Base-by-base conservation (phyloP, 495 filamentous ascomycete species). In the Astrothelium subdiscretum region DNA sequence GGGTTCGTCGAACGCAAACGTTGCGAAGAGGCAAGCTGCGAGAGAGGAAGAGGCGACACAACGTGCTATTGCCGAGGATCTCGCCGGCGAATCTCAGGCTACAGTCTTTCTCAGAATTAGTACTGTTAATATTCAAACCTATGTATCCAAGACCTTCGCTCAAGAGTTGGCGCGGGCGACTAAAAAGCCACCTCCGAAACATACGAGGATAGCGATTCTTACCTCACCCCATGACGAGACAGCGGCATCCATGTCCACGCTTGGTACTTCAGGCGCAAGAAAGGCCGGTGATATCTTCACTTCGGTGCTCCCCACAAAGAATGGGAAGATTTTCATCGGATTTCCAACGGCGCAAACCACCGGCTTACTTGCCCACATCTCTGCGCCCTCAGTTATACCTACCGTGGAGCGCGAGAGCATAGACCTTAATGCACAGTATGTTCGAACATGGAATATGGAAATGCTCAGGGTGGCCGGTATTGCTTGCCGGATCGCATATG, bases 401-500 rank as follows among this genome's bases (percentile, higher is more conserved):
- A 99, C 95, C 0, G 95, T 97, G n/a, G 95, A 99, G 76, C 84
- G 95, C 61, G 95, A 99, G 73, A 91, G 87, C 58, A 95, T 97
- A 51, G 95, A 99, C 70, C 79, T 99, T 59, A 97, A 97, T 74
- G 94, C 95, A 48, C 85, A 91, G 57, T 91, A 87, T 76, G 91
- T 99, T 24, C 86, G 89, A 44, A 88, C 85, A 32, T 99, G 95
- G 95, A 99, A 99, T 70, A 75, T 86, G n/a, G 95, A 97, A 70
- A 89, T 99, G 84, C 76, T 99, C 22, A 83, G 92, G 44, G 86
- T 90, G 18, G 90, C 92, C 27, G 95, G 95, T 62, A 89, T 97
- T 65, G 85, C 95, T 61, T 85, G 90, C 62, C 84, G 95, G 24
- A 84, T 99, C 60, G 88, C 89, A 8, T 99, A 91, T 76, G 75